Evolutionary conservation across 805 yeast species (phyloP), one percentile per base, ranked within the genome.

Genomic region (Candida rishiriensis): DNA sequence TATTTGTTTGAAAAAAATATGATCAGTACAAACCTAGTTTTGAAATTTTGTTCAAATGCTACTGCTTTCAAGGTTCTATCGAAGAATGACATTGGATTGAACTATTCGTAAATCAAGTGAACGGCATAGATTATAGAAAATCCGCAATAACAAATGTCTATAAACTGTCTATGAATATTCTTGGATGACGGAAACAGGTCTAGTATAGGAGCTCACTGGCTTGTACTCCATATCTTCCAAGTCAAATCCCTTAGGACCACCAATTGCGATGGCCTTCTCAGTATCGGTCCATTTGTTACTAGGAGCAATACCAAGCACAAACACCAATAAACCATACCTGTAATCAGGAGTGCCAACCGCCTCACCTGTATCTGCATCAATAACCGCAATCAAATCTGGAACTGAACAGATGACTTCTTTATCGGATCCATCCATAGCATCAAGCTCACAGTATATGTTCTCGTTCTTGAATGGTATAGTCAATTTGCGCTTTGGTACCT

Each of bases 331-430:
- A 5, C 77, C 76, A 50, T 72, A 72, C 34, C 75, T 52, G 50
- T 71, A 72, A 32, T 72, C 77, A n/a, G 70, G 73, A 2, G 75
- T 71, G 9, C 76, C 76, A 10, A 71, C 66, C 12, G 75, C 75
- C 44, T 69, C 75, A 32, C 76, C 76, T 29, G 66, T 57, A 34
- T 69, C 72, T 9, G 64, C 54, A 51, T 72, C 73, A 39, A 65
- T 51, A 9, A 72, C 72, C 1, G 74, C 50, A 47, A 72, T 70
- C 41, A 72, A 49, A 50, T 72, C 77, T n/a, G 78, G 78, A 34
- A 71, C 76, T 5, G 72, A 60, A 42, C 69, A 61, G 10, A 70
- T 61, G n/a, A 63, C 54, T 41, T 61, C 54, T 17, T 59, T 55
- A 8, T 57, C 57, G 2, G 52, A 38, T 68, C 70, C 29, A 54